Base-by-base conservation (phyloP, 2,329 filamentous ascomycete species). In the Neonectria hederae region DNA sequence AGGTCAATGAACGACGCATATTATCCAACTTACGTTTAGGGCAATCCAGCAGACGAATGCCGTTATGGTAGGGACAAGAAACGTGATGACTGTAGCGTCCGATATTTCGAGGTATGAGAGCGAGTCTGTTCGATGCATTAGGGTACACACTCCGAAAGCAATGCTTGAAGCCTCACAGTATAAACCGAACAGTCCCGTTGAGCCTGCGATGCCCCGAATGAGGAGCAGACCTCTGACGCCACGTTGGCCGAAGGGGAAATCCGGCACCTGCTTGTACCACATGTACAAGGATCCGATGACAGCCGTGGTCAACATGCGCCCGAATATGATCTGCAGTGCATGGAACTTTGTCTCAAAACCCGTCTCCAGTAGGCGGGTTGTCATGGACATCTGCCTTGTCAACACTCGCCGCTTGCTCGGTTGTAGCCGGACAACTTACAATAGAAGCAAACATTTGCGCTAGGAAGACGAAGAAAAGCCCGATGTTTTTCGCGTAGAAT, bases 71-170 rank as follows among this genome's bases (percentile, higher is more conserved):
- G 92, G 92, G 0, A 91, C 86, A 3, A 96, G 83, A 76, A 95
- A 96, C 7, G 90, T 93, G 35, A 96, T 89, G 24, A 94, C 91
- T 0, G 90, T 93, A 1, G 92, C 90, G 74, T 96, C 92, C 2
- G 91, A 89, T 2, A 96, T 83, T 2, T 92, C 90, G 0, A 96
- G 85, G 67, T 93, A 94, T 24, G 90, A 83, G 0, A 82, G 74
- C 0, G 79, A 79, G 32, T 83, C 78, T 80, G 85, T 0, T 0
- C 1, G 5, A 0, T 5, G 0, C 2, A 21, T 72, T 11, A 69
- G 63, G 3, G 8, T 6, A 26, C 0, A 0, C 5, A 0, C 2
- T 0, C 2, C 5, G 2, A 14, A 21, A 1, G 3, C 24, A 10
- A 17, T 19, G 5, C 9, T 1, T 13, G 6, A 48, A 22, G 2